Base-by-base conservation (phyloP, 805 yeast genomes). In the Monosporozyma servazzii region DNA sequence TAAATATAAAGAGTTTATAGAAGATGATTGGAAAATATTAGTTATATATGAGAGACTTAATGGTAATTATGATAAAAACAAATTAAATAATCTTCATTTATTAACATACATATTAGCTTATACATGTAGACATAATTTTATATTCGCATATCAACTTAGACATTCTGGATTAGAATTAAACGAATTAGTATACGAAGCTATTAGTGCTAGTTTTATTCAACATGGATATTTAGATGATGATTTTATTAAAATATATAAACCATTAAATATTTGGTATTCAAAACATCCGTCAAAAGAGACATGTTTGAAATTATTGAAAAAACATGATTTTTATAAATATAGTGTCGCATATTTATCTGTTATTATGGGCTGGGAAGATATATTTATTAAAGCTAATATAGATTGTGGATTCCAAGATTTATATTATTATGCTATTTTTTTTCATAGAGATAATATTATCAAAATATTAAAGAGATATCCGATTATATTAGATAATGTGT, bases 241-340 rank as follows among this genome's bases (percentile, higher is more conserved):
- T 27, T n/a, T 48, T 10, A 31, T 48, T 4, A 41, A 29, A 41
- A 10, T 25, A 5, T 20, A 48, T 15, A 17, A 39, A 17, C 41
- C 50, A 8, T 2, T 23, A 25, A 18, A 40, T 48, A 48, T 48
- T 20, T 48, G 45, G 45, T 48, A 48, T 48, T 41, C 50, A 20
- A 40, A 21, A 18, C 20, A 18, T 23, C 46, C 50, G 17, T 27
- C 27, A 11, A 40, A 41, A 25, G 50, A 48, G 20, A 48, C 33
- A 8, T 48, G 50, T 48, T 10, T 41, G n/a, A 48, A 48, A 31
- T 48, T 48, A 20, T 30, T 48, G 7, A n/a, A 48, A n/a, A 20
- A 30, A 13, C 23, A 41, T 40, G 40, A 40, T 40, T 29, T 27
- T 13, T 47, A 47, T 47, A 47, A 47, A 29, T 47, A 29, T 47